phyloP scores from a whole-genome alignment of 345 rosid genomes.

The Leavenworthia alabamica region DNA sequence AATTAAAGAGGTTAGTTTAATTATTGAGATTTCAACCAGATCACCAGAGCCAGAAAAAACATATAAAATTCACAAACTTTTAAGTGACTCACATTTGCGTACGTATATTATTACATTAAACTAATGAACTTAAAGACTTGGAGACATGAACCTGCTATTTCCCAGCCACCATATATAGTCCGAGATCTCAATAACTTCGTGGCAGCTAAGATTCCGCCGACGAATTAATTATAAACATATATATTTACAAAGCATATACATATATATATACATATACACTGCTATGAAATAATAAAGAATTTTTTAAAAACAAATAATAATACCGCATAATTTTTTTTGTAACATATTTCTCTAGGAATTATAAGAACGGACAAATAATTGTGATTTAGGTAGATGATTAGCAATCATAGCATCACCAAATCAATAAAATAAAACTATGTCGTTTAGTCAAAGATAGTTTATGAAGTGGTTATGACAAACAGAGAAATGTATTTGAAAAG shows the following conservation, averaged over 20 bases:
- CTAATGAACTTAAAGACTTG: background rate
- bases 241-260: background rate
- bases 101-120: background rate
- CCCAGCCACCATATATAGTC: background rate
- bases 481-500: background rate
- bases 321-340: background rate
- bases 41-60: no score
- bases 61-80: no score
- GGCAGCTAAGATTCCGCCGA: constrained; percentile 27
- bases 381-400: constrained; percentile 5
- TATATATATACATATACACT: background rate
- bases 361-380: background rate
- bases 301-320: no score
- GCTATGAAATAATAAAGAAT: background rate
- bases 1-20: background rate
- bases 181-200: constrained; percentile 23
- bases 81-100: constrained; percentile 6
- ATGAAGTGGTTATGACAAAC: constrained; percentile 1
- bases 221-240: background rate
- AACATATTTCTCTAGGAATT: background rate
- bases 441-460: constrained; percentile 17
- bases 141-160: constrained; percentile 31
- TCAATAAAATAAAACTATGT: background rate
- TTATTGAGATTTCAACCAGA: background rate
- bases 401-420: constrained; percentile 11